Percentiles rank a stretch among this genome's conserved stretches.
Conservation (phyloP, 2,329 filamentous ascomycete genomes). For the Aspergillus nomiae region DNA sequence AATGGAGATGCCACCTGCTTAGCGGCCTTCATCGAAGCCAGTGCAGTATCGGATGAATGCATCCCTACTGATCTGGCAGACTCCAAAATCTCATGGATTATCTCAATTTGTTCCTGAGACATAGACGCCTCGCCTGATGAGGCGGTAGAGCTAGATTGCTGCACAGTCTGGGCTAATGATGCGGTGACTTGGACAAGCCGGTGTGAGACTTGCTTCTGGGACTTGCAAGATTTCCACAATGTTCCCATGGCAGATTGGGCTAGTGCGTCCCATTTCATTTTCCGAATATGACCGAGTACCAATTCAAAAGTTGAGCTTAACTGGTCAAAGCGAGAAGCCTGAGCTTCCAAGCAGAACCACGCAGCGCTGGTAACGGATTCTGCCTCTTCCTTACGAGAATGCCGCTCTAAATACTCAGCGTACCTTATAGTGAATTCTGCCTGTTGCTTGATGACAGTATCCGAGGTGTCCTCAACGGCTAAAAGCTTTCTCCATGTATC, state of each 20-base stretch:
- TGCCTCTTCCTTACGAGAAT: neutral
- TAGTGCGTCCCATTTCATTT: neutral
- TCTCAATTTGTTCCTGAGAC: neutral
- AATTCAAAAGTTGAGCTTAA: constrained; percentile 3
- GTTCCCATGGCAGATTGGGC: neutral
- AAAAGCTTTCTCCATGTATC: constrained; percentile 2
- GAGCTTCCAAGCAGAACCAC: constrained; percentile 1
- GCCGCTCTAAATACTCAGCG: neutral
- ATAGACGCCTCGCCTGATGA: neutral
- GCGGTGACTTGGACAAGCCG: neutral
- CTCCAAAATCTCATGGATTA: neutral
- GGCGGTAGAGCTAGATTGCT: neutral
- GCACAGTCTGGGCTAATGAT: neutral
- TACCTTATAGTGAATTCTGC: neutral
- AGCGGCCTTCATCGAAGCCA: neutral
- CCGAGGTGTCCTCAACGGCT: neutral
- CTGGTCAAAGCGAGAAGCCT: neutral
- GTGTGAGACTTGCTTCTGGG: neutral
- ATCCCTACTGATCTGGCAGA: neutral
- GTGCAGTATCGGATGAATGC: neutral
- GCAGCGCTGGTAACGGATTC: neutral
- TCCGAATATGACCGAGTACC: neutral
- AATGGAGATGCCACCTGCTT: neutral
- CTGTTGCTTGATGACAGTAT: neutral
- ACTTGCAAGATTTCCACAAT: neutral